Base-by-base conservation (phyloP, 352 stramenopile genomes). In the Phytophthora hybrid region DNA sequence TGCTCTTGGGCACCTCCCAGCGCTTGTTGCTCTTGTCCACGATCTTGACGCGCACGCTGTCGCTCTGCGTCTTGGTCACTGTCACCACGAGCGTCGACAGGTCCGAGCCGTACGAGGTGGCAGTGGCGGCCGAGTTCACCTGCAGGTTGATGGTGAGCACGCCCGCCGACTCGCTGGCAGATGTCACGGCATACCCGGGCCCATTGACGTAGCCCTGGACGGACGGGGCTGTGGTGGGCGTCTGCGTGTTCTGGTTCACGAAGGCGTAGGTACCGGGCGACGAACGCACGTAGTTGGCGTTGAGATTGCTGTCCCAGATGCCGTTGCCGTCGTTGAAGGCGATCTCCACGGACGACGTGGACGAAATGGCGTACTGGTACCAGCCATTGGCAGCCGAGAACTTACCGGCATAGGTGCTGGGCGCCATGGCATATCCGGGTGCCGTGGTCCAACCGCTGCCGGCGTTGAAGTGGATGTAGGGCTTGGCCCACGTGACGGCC, bases 31-130 rank as follows among this genome's bases (percentile, higher is more conserved):
- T 84, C 73, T 86, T 86, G 70, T 87, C 82, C 6, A 71, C 72
- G 66, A 87, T 89, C 66, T 87, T 87, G 60, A 87, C 71, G 8
- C 78, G 82, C 10, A 89, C 70, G n/a, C 56, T 78, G 60, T 87
- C 80, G 23, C 51, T 71, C 39, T 78, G 51, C 14, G 61, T 79
- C 66, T 84, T 80, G 55, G 66, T 73, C 5, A 87, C 75, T 0
- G 79, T 77, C 29, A 85, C 82, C 53, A 74, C 66, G 7, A 89
- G 79, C 26, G 78, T 62, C 21, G 80, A 75, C 57, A 89, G 60
- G 59, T 85, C 73, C 0, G 62, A 57, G 16, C 82, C 82, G 51
- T 81, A 87, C 2, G 75, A 60, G 29, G 69, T 74, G 9, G 65
- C 21, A 0, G 32, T 71, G 1, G 62, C 72, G 2, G 61, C 56